Base-by-base conservation (phyloP, 2,329 filamentous ascomycete genomes). In the Rutstroemia sp. region DNA sequence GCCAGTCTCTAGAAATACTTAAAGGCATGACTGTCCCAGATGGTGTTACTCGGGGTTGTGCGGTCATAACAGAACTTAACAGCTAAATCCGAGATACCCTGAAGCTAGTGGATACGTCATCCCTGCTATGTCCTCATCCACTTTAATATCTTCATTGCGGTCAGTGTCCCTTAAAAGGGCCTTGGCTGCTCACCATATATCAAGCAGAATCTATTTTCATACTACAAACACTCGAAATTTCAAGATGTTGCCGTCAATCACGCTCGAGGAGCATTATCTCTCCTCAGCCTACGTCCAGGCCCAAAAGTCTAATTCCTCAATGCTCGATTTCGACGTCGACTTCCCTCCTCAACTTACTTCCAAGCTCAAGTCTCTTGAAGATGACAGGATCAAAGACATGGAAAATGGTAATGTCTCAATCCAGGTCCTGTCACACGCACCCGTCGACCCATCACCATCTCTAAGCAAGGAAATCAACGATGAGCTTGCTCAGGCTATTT, bases 241-340 rank as follows among this genome's bases (percentile, higher is more conserved):
- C 41, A 58, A 49, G 21, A 63, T 62, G 60, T 19, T 58, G 17
- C 68, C 69, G 1, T 60, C 73, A 7, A 73, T 75, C 44, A 67
- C 73, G 10, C 70, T 76, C n/a, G 73, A 75, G 60, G 73, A 76
- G 53, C 73, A 76, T 57, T 67, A 62, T 44, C 16, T 58, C 51
- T 70, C 59, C 30, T 58, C 66, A 51, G 54, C 54, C 10, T 56
- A 56, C 23, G 48, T 30, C 10, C 48, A 49, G 34, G 27, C 51
- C 16, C 51, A 54, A n/a, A 23, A 54, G 39, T 37, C 44, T 16
- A 12, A 34, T 12, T 19, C n/a, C 19, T 45, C 47, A 9, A 45
- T 46, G 25, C 47, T n/a, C 6, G 54, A 57, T 7, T 49, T 50
- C 1, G 65, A 69, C 39, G 63, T 63, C 16, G 62, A 59, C 2